Conservation (phyloP, 495 filamentous ascomycete genomes). For the Aspergillus panamensis region DNA sequence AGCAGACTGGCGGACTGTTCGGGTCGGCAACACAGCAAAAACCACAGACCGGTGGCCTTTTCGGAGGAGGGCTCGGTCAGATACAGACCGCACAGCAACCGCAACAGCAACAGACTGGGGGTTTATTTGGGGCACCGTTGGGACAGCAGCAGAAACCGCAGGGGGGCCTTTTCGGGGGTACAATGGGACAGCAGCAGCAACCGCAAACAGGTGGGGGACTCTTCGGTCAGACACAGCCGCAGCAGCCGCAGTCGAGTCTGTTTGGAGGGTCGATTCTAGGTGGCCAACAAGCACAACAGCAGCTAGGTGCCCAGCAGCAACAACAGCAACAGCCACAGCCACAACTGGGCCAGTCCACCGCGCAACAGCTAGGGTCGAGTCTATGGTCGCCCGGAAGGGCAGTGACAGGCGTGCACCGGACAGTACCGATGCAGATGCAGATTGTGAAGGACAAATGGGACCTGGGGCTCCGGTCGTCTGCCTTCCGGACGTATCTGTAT, state of each 20-base stretch:
- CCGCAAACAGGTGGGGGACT: conserved; percentile 31
- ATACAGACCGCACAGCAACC: conserved; percentile 28
- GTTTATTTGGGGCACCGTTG: conserved; percentile 36
- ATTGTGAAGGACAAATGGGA: conserved; percentile 83
- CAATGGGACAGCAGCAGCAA: conserved; percentile 33
- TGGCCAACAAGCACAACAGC: conserved; percentile 25
- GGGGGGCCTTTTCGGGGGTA: conserved; percentile 27
- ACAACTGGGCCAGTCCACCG: conserved; percentile 36
- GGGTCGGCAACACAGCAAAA: conserved; percentile 33
- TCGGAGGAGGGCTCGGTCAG: conserved; percentile 24
- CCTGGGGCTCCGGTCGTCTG: conserved; percentile 62
- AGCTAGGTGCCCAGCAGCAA: conserved; percentile 8
- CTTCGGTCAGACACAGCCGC: conserved; percentile 30
- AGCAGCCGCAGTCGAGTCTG: conserved; percentile 14
- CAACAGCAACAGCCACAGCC: conserved; percentile 42
- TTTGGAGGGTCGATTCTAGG: conserved; percentile 25
- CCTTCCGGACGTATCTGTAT: conserved; percentile 90
- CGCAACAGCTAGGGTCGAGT: conserved; percentile 32
- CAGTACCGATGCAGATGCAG: conserved; percentile 79
- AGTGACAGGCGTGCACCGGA: conserved; percentile 62
- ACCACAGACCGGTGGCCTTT: conserved; percentile 30
- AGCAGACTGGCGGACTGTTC: conserved; percentile 32
- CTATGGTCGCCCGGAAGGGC: conserved; percentile 49
- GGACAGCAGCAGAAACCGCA: conserved; percentile 42
- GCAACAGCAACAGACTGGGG: conserved; percentile 15